A percentile compares a stretch with the other conserved stretches of the same genome.
phyloP scores from a whole-genome alignment of 164 flowering plant genomes.

The Nymphaea colorata region DNA sequence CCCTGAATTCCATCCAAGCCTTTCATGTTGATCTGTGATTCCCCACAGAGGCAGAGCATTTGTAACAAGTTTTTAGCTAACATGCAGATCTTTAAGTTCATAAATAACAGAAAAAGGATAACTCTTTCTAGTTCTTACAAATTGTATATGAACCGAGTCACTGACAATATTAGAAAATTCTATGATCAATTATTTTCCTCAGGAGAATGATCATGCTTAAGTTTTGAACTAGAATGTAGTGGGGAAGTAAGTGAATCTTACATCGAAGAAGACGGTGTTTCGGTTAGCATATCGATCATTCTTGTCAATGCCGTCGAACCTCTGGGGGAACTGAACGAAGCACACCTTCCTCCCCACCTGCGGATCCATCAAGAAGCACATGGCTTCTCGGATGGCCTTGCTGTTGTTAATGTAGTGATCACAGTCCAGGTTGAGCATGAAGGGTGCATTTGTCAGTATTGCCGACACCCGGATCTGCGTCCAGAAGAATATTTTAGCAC shows the following conservation, averaged over 20 bases:
- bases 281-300: slow-evolving; percentile 89
- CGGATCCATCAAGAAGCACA: slow-evolving; percentile 99
- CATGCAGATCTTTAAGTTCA: too few relatives aligned
- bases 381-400: slow-evolving; percentile 84
- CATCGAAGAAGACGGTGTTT: slow-evolving; percentile 97
- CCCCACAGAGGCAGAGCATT: too few relatives aligned
- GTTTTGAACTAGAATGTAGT: too few relatives aligned
- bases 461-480: slow-evolving; percentile 86
- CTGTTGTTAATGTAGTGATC: slow-evolving; percentile 93
- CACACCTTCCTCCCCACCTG: slow-evolving; percentile 80
- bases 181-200: too few relatives aligned
- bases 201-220: too few relatives aligned
- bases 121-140: too few relatives aligned
- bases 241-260: slow-evolving; percentile 9
- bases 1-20: slow-evolving; percentile 97
- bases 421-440: slow-evolving; percentile 95
- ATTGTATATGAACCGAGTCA: too few relatives aligned
- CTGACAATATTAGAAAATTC: too few relatives aligned
- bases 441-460: slow-evolving; percentile 95
- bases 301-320: slow-evolving; percentile 90
- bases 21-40: slow-evolving; percentile 84
- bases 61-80: too few relatives aligned
- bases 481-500: too few relatives aligned
- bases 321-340: slow-evolving; percentile 91
- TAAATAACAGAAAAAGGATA: too few relatives aligned